These are phyloP conservation scores for Macrotyloma uniflorum DNA, from an alignment of 306 rosid species.

Conservation along the genomic window DNA sequence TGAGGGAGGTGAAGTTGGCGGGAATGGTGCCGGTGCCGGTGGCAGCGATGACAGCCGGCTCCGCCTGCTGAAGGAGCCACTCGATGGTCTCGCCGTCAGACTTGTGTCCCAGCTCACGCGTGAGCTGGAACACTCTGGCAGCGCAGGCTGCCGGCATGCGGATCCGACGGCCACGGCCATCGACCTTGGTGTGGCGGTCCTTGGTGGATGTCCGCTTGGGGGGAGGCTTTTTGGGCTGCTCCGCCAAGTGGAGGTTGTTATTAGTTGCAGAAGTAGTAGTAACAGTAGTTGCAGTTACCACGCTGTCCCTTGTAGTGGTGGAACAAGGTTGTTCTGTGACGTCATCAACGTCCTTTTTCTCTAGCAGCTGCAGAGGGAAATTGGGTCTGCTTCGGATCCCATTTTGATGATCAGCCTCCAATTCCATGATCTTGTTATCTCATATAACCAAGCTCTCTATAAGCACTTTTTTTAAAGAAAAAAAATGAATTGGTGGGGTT, in stretches of 20 bases:
- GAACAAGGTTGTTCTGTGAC: constrained; percentile 49
- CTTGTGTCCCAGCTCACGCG: constrained; percentile 88
- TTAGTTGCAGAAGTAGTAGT: not conserved
- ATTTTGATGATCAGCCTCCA: constrained; percentile 76
- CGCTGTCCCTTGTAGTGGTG: constrained; percentile 34
- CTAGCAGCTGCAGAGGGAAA: constrained; percentile 89
- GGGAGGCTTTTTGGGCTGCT: constrained; percentile 53
- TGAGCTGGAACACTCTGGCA: constrained; percentile 91
- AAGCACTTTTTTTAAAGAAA: constrained; percentile 19
- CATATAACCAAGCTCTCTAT: constrained; percentile 41
- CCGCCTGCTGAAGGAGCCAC: constrained; percentile 97
- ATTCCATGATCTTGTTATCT: constrained; percentile 75
- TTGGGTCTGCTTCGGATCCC: constrained; percentile 82
- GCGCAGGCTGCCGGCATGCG: constrained; percentile 99
- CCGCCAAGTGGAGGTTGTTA: constrained; percentile 8
- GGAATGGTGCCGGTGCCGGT: constrained; percentile 96
- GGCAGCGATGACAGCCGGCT: constrained; percentile 90
- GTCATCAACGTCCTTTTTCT: constrained; percentile 56
- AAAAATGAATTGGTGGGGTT: constrained; percentile 38
- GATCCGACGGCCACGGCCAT: constrained; percentile 97
- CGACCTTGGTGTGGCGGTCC: constrained; percentile 92
- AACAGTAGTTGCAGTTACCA: not conserved
- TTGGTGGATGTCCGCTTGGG: constrained; percentile 78
- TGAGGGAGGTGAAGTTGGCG: constrained; percentile 87
- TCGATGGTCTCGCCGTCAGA: constrained; percentile 95